Evolutionary conservation across 352 stramenopile genomes (phyloP).

Genomic region (Pelagophyceae sp.): DNA sequence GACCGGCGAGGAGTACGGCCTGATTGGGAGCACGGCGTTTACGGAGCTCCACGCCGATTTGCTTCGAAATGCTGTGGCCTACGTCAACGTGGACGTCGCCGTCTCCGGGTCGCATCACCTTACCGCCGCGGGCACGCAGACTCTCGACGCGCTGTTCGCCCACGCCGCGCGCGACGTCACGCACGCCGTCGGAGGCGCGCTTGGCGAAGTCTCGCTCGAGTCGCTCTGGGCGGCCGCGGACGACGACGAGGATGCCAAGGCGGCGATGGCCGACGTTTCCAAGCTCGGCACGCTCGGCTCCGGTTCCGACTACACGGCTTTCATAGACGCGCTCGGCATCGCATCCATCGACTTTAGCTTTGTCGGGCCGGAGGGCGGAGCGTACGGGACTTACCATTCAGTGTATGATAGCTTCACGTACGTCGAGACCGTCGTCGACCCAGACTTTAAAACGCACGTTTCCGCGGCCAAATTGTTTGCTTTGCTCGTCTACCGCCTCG

Average conservation of each 20-base stretch:
- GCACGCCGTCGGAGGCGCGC: constrained; percentile 43
- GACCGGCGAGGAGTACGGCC: constrained; percentile 67
- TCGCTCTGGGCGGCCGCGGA: constrained; percentile 57
- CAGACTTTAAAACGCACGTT: constrained; percentile 49
- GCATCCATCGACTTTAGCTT: constrained; percentile 62
- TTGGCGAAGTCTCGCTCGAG: constrained; percentile 38
- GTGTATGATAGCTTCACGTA: constrained; percentile 69
- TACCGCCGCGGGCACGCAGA: constrained; percentile 46
- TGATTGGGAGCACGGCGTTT: constrained; percentile 69
- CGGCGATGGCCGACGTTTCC: not conserved
- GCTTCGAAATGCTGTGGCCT: no score
- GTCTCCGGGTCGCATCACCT: constrained; percentile 50
- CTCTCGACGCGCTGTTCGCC: constrained; percentile 50
- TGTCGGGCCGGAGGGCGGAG: constrained; percentile 18
- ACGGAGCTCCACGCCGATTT: constrained; percentile 59
- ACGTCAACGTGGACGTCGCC: constrained; percentile 67
- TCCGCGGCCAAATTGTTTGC: constrained; percentile 54
- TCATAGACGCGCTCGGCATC: constrained; percentile 71
- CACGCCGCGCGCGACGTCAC: constrained; percentile 46
- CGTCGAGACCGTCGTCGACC: constrained; percentile 51
- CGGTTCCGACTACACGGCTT: constrained; percentile 55
- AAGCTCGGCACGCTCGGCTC: constrained; percentile 31
- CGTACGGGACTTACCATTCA: constrained; percentile 67
- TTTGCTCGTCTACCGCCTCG: constrained; percentile 50
- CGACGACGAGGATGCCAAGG: constrained; percentile 19